These are phyloP conservation scores for Cercospora sp. DNA, from an alignment of 2,329 filamentous ascomycete genomes.

Conservation along the genomic window DNA sequence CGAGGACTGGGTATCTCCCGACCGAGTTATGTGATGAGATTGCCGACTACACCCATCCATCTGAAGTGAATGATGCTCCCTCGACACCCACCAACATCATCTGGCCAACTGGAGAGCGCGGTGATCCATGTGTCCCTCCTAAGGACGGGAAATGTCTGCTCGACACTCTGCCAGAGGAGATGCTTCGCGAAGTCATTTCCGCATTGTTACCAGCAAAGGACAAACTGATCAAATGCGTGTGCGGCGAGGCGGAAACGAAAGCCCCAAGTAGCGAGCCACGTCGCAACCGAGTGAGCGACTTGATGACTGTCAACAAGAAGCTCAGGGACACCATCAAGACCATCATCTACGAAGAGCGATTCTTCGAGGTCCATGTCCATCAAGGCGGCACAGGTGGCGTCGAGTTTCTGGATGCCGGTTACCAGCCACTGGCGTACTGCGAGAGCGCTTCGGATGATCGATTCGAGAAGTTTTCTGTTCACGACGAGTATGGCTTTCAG, in stretches of 20 bases:
- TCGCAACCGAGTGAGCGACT: constrained; percentile 26
- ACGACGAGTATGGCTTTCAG: constrained; percentile 32
- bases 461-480: constrained; percentile 32
- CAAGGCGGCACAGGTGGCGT: constrained; percentile 34
- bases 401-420: constrained; percentile 36
- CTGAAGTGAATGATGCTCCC: background rate
- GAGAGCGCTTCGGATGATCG: constrained; percentile 27
- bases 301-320: constrained; percentile 32
- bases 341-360: constrained; percentile 35
- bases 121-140: constrained; percentile 19
- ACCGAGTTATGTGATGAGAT: background rate
- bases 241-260: constrained; percentile 5
- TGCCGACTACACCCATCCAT: background rate
- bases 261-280: constrained; percentile 10
- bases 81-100: background rate
- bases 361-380: constrained; percentile 36
- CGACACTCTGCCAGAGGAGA: constrained; percentile 26
- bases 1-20: background rate
- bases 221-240: constrained; percentile 19
- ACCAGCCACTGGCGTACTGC: constrained; percentile 36
- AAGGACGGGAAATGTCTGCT: constrained; percentile 13
- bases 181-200: constrained; percentile 27
- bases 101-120: background rate
- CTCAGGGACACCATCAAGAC: constrained; percentile 27
- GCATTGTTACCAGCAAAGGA: constrained; percentile 21